phyloP scores from a whole-genome alignment of 2,329 filamentous ascomycete genomes.

The Alternaria triticina region DNA sequence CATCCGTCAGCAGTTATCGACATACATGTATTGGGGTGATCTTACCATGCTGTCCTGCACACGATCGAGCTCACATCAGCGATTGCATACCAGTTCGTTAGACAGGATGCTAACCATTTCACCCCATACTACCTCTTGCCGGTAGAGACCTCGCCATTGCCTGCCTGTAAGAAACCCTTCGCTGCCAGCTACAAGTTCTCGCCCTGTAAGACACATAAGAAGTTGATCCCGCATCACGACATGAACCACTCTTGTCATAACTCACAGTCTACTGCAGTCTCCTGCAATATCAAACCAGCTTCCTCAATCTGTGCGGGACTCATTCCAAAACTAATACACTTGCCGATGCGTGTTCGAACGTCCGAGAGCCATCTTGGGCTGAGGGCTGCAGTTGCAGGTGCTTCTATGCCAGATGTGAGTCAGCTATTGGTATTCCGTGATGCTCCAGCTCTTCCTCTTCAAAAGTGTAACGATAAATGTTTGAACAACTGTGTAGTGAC shows the following conservation, averaged over 20 bases:
- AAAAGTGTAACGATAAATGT: neutral
- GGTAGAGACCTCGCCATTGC: slow-evolving; percentile 67
- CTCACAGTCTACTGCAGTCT: slow-evolving; percentile 67
- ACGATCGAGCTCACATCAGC: slow-evolving; percentile 33
- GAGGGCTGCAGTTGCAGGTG: slow-evolving; percentile 12
- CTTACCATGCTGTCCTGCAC: slow-evolving; percentile 62
- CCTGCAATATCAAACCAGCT: slow-evolving; percentile 65
- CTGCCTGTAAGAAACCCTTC: slow-evolving; percentile 75
- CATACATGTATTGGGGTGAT: slow-evolving; percentile 5
- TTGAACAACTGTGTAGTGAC: neutral
- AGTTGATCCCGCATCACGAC: neutral
- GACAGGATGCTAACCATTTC: slow-evolving; percentile 71
- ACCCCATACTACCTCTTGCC: slow-evolving; percentile 78
- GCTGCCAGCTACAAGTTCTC: slow-evolving; percentile 72
- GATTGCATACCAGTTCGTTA: neutral
- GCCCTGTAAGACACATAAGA: slow-evolving; percentile 44
- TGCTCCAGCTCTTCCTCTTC: neutral
- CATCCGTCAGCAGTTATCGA: slow-evolving; percentile 6
- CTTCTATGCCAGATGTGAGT: neutral
- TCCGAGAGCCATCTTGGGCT: slow-evolving; percentile 72
- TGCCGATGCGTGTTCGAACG: slow-evolving; percentile 70
- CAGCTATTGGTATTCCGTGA: neutral
- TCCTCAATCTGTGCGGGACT: slow-evolving; percentile 62
- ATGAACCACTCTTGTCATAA: neutral
- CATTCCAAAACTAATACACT: slow-evolving; percentile 77